Evolutionary conservation across 768 basidiomycete species (phyloP).

Genomic region (Lactarius hatsudake): DNA sequence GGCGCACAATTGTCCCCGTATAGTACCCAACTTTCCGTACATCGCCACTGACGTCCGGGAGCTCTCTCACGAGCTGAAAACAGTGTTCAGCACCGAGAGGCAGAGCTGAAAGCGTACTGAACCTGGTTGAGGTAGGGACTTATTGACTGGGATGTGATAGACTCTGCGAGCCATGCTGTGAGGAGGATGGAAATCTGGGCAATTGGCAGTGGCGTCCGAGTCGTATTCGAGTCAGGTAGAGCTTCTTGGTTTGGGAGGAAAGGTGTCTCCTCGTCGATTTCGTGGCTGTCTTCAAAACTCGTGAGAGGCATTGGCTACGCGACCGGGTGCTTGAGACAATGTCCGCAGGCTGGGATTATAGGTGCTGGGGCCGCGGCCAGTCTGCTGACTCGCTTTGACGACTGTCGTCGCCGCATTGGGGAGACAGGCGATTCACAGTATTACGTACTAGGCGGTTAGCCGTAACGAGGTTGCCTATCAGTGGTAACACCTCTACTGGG

Average conservation of each 20-base stretch:
- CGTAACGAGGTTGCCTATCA: too few relatives aligned
- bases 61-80: neutral
- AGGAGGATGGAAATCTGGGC: neutral
- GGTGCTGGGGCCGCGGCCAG: too few relatives aligned
- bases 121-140: neutral
- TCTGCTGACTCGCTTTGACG: too few relatives aligned
- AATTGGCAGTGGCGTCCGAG: neutral
- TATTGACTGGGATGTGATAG: neutral
- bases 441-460: too few relatives aligned
- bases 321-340: neutral
- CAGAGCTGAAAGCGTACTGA: neutral
- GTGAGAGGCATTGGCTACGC: neutral
- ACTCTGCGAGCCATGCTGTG: neutral
- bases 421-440: too few relatives aligned
- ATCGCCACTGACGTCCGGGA: neutral
- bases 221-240: neutral
- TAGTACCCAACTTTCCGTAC: neutral
- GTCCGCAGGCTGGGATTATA: too few relatives aligned
- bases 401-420: too few relatives aligned
- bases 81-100: neutral
- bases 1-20: neutral
- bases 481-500: too few relatives aligned
- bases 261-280: neutral
- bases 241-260: neutral
- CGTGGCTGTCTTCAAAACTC: neutral